Conservation (phyloP, 23 red algal species). For the Chondrus crispus region DNA sequence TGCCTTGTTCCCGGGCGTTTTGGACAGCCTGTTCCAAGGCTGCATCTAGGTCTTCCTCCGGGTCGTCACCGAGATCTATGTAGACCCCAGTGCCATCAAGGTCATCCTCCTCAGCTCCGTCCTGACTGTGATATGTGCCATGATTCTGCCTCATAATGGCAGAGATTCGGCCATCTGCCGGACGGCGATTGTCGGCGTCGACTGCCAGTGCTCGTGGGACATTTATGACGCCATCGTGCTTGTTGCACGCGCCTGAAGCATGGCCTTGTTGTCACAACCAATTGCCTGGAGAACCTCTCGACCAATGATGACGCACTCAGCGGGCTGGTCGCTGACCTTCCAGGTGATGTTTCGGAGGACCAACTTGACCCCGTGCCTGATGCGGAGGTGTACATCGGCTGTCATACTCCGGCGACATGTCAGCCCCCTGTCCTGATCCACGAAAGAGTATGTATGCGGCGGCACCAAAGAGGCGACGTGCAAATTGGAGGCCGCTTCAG, state of each 20-base stretch:
- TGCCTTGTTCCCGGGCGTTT: neutral
- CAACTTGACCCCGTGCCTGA: neutral
- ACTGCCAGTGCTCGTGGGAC: neutral
- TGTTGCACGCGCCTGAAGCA: neutral
- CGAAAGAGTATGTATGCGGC: neutral
- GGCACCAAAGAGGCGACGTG: neutral
- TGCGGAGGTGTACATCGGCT: neutral
- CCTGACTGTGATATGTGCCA: neutral
- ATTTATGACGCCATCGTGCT: slow-evolving; percentile 8
- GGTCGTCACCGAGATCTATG: slow-evolving; percentile 4
- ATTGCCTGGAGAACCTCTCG: slow-evolving; percentile 3
- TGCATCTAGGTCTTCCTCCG: neutral
- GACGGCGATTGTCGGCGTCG: neutral
- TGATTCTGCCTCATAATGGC: neutral
- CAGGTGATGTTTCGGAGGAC: neutral
- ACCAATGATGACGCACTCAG: neutral
- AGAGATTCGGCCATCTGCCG: neutral
- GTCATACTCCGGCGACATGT: neutral
- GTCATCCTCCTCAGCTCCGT: neutral
- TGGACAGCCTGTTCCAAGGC: neutral
- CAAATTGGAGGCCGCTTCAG: neutral
- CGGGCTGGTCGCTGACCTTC: neutral
- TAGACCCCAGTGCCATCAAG: neutral
- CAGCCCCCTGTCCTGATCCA: neutral
- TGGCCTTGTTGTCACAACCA: neutral